Percentiles rank a stretch among this genome's conserved stretches.
These are phyloP conservation scores for Penicillium sp. DNA, from an alignment of 2,329 filamentous ascomycete genomes.

Conservation along the genomic window DNA sequence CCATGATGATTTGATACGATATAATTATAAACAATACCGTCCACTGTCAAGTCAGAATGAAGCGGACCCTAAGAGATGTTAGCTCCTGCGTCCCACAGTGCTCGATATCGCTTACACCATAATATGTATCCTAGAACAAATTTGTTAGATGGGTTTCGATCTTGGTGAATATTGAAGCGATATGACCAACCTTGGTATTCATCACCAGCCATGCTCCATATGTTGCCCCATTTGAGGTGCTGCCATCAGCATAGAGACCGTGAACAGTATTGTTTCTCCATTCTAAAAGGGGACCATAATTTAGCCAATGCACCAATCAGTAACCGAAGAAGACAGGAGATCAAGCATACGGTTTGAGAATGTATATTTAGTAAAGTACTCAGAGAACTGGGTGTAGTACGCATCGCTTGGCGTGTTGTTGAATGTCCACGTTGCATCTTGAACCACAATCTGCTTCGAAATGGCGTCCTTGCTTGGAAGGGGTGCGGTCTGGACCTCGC, in stretches of 20 bases:
- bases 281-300: slow-evolving; percentile 2
- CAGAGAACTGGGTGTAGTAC: slow-evolving; percentile 55
- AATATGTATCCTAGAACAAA: slow-evolving; percentile 27
- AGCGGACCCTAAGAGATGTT: slow-evolving; percentile 48
- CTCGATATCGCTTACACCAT: slow-evolving; percentile 20
- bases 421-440: slow-evolving; percentile 64
- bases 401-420: slow-evolving; percentile 54
- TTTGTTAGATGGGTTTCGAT: not conserved
- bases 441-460: slow-evolving; percentile 51
- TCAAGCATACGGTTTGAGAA: slow-evolving; percentile 49
- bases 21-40: slow-evolving; percentile 66
- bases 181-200: slow-evolving; percentile 62
- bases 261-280: slow-evolving; percentile 60
- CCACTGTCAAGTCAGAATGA: slow-evolving; percentile 62
- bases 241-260: slow-evolving; percentile 55
- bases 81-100: not conserved
- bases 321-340: not conserved
- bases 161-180: not conserved
- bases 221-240: slow-evolving; percentile 48
- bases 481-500: slow-evolving; percentile 55
- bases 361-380: slow-evolving; percentile 67
- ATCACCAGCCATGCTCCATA: slow-evolving; percentile 64
- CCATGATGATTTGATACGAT: slow-evolving; percentile 63
- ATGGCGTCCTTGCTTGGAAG: slow-evolving; percentile 41
- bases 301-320: not conserved